Evolutionary conservation across 176 grass and related monocot species (phyloP), one percentile per base, ranked within the genome.

Genomic region (Triticum turgidum): DNA sequence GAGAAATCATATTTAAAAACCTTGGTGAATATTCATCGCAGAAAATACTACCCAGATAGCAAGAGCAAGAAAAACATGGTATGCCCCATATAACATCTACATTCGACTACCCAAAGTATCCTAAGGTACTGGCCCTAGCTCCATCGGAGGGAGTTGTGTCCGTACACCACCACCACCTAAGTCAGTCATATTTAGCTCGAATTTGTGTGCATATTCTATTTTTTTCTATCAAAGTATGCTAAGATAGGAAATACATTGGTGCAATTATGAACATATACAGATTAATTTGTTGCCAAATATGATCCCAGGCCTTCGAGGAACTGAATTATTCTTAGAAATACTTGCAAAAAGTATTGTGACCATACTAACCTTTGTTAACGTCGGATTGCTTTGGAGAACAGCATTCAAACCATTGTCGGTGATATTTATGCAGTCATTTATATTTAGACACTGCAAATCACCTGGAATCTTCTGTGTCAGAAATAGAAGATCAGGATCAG

Each of bases 331-430:
- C 32, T 39, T 32, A 69, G 22, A 30, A 33, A 73, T 61, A 64
- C 65, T 49, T 77, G 32, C 27, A n/a, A 89, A 89, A 51, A 68
- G 44, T 35, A 82, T 86, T 67, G n/a, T 73, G n/a, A 18, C 5
- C 3, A 80, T n/a, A 90, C 97, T 86, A 87, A 99, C 97, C 97
- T 94, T 90, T 49, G 35, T 91, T 77, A 99, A 78, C 63, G 59
- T 82, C 18, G 76, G 92, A 80, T 92, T 94, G 61, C 39, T 86
- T 42, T 94, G 67, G 14, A 99, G 69, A 77, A 96, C 94, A 67
- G 45, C 61, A 70, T 91, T 96, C 83, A 99, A 52, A 15, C 94
- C 97, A 58, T 92, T 91, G 81, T 99, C 90, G 12, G 97, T 97
- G 87, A 99, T 86, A 32, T 85, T 90, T 54, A 77, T 73, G 65